Evolutionary conservation across 2,329 filamentous ascomycete species (phyloP).

Genomic region (Thielaviopsis populi): DNA sequence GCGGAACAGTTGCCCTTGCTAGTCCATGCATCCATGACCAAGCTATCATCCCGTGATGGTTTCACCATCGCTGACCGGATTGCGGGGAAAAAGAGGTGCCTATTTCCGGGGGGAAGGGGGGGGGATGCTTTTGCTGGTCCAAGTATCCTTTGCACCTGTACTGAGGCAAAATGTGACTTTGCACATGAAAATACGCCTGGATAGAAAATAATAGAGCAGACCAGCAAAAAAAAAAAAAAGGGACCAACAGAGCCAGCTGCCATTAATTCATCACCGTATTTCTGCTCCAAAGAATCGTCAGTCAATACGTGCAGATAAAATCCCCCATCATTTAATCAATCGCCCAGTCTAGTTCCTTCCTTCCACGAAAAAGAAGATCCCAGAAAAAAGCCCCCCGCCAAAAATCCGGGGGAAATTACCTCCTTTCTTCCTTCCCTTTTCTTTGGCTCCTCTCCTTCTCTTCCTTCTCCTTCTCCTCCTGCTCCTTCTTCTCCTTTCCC

Average conservation of each 20-base stretch:
- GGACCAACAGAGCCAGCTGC: not conserved
- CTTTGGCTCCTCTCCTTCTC: not conserved
- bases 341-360: not conserved
- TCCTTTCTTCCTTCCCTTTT: not conserved
- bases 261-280: not conserved
- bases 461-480: not conserved
- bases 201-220: not conserved
- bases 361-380: not conserved
- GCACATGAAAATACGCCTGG: not conserved
- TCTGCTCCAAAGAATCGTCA: not conserved
- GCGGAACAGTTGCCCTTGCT: not conserved
- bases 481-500: not conserved
- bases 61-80: not conserved
- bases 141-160: not conserved
- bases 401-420: constrained; percentile 1
- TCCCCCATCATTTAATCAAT: not conserved
- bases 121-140: not conserved
- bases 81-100: not conserved
- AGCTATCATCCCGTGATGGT: not conserved
- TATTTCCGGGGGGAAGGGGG: not conserved
- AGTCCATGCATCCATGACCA: not conserved
- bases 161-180: not conserved
- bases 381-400: not conserved
- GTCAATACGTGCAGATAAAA: not conserved
- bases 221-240: not conserved